Conservation (phyloP, 2,329 filamentous ascomycete species). For the Colletotrichum sansevieriae region DNA sequence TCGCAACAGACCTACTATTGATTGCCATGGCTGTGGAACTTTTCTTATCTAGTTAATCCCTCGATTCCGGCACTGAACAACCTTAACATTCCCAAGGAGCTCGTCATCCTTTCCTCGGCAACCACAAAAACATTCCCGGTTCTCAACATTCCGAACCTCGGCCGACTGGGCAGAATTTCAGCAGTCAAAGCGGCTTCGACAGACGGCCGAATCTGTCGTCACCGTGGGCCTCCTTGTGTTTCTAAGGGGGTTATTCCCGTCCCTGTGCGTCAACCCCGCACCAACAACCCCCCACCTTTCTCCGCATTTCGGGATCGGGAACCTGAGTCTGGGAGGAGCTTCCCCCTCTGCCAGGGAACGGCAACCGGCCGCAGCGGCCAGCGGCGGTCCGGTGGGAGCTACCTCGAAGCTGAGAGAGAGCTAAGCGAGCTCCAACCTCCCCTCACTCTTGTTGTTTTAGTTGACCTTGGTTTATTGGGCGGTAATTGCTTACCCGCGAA, state of each 20-base stretch:
- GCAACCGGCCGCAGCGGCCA: slow-evolving; percentile 17
- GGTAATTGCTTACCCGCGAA: slow-evolving; percentile 19
- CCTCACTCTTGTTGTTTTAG: slow-evolving; percentile 6
- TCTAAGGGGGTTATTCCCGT: slow-evolving; percentile 5
- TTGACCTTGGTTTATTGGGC: slow-evolving; percentile 1
- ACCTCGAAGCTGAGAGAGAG: slow-evolving; percentile 8
- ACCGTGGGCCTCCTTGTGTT: slow-evolving; percentile 10
- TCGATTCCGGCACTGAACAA: too few species aligned
- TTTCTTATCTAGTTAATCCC: not conserved
- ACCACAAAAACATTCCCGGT: too few species aligned
- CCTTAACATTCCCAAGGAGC: too few species aligned
- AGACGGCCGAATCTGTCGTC: not conserved
- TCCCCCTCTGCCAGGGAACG: slow-evolving; percentile 31
- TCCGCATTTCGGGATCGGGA: slow-evolving; percentile 38
- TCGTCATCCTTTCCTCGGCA: too few species aligned
- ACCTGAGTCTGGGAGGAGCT: slow-evolving; percentile 16
- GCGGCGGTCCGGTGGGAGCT: slow-evolving; percentile 14
- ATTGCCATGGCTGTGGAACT: not conserved
- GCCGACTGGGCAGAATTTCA: too few species aligned
- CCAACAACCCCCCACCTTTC: slow-evolving; percentile 12
- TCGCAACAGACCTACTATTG: not conserved
- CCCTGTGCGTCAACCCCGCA: slow-evolving; percentile 36
- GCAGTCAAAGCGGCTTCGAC: not conserved
- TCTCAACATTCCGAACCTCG: too few species aligned
- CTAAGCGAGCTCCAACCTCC: slow-evolving; percentile 11